A percentile compares a stretch with the other conserved stretches of the same genome.
Conservation (phyloP, 345 rosid species). For the Eucalyptus cloeziana region DNA sequence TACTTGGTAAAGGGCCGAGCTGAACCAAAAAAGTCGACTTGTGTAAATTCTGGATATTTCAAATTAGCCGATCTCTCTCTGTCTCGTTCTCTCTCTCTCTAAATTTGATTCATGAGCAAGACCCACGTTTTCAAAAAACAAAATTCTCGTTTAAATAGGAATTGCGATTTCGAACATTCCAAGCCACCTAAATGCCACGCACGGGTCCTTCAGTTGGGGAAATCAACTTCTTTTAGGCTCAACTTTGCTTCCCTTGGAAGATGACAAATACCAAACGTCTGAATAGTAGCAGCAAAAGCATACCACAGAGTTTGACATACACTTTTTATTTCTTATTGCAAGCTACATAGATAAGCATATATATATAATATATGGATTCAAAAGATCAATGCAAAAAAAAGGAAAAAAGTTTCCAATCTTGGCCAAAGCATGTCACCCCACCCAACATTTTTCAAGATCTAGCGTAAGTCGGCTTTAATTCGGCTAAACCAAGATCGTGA, state of each 20-base stretch:
- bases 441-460: background rate
- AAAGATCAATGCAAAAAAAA: background rate
- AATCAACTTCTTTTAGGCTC: background rate
- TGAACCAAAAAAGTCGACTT: background rate
- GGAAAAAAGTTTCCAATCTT: background rate
- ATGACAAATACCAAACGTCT: background rate
- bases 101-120: background rate
- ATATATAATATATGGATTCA: background rate
- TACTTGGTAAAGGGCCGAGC: background rate
- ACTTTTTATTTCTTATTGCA: background rate
- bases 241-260: background rate
- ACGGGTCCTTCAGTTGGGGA: background rate
- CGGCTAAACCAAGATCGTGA: background rate
- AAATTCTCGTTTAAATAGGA: background rate
- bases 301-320: background rate
- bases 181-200: background rate
- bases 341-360: background rate
- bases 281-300: background rate
- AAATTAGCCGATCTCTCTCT: background rate
- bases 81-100: background rate
- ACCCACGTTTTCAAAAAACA: background rate
- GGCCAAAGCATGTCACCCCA: background rate
- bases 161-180: background rate
- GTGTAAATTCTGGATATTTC: background rate
- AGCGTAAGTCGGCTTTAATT: background rate